Percentiles rank a stretch among this genome's conserved stretches.
phyloP scores from a whole-genome alignment of 1,284 basidiomycete genomes.

The Cutaneotrichosporon sp. region DNA sequence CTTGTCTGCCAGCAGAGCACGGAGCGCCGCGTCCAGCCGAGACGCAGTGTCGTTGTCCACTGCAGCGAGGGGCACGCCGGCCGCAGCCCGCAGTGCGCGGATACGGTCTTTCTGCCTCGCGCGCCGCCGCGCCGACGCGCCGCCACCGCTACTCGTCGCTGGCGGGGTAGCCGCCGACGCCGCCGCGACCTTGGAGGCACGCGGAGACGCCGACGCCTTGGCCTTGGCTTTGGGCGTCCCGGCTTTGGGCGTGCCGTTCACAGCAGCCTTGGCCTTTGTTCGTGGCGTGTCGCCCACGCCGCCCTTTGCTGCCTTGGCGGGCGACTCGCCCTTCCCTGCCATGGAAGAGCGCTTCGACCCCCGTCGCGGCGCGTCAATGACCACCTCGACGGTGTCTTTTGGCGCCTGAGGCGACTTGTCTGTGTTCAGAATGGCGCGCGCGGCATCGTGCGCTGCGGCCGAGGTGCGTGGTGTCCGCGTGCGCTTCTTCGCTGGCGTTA shows the following conservation, averaged over 20 bases:
- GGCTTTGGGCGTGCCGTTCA: slow-evolving; percentile 2
- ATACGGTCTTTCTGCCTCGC: slow-evolving; percentile 8
- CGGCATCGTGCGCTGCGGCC: no score
- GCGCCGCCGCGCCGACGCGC: slow-evolving; percentile 6
- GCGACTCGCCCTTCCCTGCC: no score
- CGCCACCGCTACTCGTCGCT: background rate
- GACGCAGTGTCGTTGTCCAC: background rate
- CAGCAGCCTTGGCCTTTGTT: background rate
- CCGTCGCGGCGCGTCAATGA: no score
- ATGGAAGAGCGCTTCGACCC: background rate
- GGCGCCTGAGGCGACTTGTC: no score
- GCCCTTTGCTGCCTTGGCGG: no score
- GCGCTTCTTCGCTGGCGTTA: no score
- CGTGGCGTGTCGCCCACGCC: no score
- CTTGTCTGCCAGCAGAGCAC: background rate
- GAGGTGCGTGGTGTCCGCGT: no score
- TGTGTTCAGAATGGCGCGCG: no score
- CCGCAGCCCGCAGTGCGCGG: background rate
- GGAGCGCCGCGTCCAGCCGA: slow-evolving; percentile 1
- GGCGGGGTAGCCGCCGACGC: background rate
- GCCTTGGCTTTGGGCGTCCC: background rate
- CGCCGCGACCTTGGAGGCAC: background rate
- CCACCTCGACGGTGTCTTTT: no score
- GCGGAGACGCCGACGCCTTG: background rate
- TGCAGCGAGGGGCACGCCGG: background rate